Percentiles rank a stretch among this genome's conserved stretches.
phyloP scores from a whole-genome alignment of 768 basidiomycete species.

The Tricholoma sp. region DNA sequence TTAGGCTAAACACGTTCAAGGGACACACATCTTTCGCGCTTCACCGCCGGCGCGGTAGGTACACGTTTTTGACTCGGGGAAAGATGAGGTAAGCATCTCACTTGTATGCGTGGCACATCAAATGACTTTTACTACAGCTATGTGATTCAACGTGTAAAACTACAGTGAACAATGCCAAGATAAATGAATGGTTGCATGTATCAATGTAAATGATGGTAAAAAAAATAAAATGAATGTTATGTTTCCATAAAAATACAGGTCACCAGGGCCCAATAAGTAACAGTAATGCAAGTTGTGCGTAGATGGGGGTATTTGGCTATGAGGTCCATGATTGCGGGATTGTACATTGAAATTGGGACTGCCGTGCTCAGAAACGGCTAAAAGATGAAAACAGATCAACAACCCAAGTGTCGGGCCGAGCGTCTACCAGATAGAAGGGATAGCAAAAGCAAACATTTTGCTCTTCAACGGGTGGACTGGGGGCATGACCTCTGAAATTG shows the following conservation, averaged over 20 bases:
- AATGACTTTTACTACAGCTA: neutral
- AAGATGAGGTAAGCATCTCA: neutral
- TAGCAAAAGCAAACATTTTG: slow-evolving; percentile 63
- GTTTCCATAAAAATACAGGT: slow-evolving; percentile 9
- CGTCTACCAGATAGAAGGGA: slow-evolving; percentile 55
- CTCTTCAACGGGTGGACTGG: slow-evolving; percentile 43
- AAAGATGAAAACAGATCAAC: slow-evolving; percentile 18
- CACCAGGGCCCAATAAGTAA: slow-evolving; percentile 12
- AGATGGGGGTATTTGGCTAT: slow-evolving; percentile 5
- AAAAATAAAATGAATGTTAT: neutral
- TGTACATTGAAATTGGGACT: slow-evolving; percentile 11
- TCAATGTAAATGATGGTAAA: neutral
- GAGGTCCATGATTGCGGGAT: slow-evolving; percentile 10
- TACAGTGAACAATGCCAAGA: neutral
- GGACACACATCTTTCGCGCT: slow-evolving; percentile 4
- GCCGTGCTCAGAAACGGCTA: slow-evolving; percentile 9
- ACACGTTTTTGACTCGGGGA: slow-evolving; percentile 10
- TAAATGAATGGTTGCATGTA: neutral
- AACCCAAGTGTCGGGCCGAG: slow-evolving; percentile 10
- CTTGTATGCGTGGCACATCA: too few species aligned
- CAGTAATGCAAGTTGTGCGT: neutral
- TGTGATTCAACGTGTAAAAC: neutral
- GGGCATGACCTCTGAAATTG: slow-evolving; percentile 27
- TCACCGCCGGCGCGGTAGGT: neutral
- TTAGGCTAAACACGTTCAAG: slow-evolving; percentile 2